Percentiles rank a stretch among this genome's conserved stretches.
Conservation (phyloP, 495 filamentous ascomycete genomes). For the Hypomontagnella monticulosa region DNA sequence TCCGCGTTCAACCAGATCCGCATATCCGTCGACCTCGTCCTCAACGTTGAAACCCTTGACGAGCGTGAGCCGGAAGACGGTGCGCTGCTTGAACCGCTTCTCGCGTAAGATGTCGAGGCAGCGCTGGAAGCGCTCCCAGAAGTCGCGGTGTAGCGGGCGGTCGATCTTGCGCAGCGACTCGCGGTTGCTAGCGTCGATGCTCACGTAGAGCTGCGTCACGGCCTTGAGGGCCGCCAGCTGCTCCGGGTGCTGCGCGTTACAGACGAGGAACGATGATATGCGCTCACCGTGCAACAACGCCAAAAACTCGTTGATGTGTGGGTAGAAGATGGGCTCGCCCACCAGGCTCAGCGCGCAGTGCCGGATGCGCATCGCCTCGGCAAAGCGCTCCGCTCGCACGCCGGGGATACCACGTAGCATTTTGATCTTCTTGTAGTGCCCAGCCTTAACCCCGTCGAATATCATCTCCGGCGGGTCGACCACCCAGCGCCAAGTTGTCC, state of each 20-base stretch:
- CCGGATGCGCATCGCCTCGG: slow-evolving; percentile 89
- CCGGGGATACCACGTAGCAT: slow-evolving; percentile 94
- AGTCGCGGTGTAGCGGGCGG: slow-evolving; percentile 91
- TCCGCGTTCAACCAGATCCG: slow-evolving; percentile 82
- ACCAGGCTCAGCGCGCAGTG: slow-evolving; percentile 93
- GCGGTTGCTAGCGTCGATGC: slow-evolving; percentile 92
- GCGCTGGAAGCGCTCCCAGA: slow-evolving; percentile 92
- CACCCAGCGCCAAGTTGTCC: slow-evolving; percentile 95
- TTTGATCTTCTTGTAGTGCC: slow-evolving; percentile 96
- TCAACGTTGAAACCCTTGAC: slow-evolving; percentile 96
- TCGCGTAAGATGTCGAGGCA: slow-evolving; percentile 91
- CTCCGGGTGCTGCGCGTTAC: slow-evolving; percentile 97
- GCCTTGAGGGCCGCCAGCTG: slow-evolving; percentile 81
- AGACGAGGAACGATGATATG: slow-evolving; percentile 94
- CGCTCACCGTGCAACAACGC: slow-evolving; percentile 81
- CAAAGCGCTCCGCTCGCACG: slow-evolving; percentile 88
- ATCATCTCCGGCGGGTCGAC: slow-evolving; percentile 90
- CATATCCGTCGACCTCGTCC: slow-evolving; percentile 90
- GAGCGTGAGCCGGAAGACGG: slow-evolving; percentile 93
- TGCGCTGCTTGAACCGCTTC: slow-evolving; percentile 82
- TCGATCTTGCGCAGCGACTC: slow-evolving; percentile 88
- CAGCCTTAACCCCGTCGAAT: slow-evolving; percentile 86
- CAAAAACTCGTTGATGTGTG: slow-evolving; percentile 92
- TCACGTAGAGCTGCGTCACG: slow-evolving; percentile 95
- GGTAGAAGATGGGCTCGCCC: slow-evolving; percentile 97